Conservation (phyloP, 352 stramenopile genomes). For the Pythium rhizo-oryzae region DNA sequence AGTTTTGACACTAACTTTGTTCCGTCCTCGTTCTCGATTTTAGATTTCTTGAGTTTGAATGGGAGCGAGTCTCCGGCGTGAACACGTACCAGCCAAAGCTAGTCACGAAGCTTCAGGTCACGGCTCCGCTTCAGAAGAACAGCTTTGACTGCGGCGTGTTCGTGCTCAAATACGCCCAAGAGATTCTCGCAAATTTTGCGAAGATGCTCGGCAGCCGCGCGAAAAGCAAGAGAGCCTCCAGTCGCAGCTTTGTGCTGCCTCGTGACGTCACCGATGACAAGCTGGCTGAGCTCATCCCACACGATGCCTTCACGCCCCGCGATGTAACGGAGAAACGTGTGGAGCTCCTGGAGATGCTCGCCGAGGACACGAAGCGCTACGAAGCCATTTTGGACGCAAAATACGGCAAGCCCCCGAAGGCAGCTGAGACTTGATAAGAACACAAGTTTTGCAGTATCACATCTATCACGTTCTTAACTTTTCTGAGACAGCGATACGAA, state of each 20-base stretch:
- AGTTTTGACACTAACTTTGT: neutral
- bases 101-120: slow-evolving; percentile 12
- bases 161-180: slow-evolving; percentile 32
- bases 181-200: slow-evolving; percentile 27
- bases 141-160: slow-evolving; percentile 30
- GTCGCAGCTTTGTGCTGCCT: slow-evolving; percentile 10
- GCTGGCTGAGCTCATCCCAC: slow-evolving; percentile 12
- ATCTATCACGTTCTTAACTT: too few species aligned
- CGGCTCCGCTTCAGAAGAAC: slow-evolving; percentile 21
- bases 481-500: neutral
- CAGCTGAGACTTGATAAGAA: slow-evolving; percentile 11
- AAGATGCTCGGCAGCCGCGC: neutral
- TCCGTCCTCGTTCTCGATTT: neutral
- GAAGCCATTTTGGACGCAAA: slow-evolving; percentile 27
- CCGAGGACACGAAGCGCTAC: slow-evolving; percentile 22
- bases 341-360: slow-evolving; percentile 24
- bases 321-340: slow-evolving; percentile 24
- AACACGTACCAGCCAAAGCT: slow-evolving; percentile 49
- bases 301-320: slow-evolving; percentile 15
- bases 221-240: neutral
- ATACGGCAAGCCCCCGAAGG: neutral
- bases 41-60: slow-evolving; percentile 34
- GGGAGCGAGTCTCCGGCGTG: slow-evolving; percentile 57
- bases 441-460: neutral
- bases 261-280: slow-evolving; percentile 18